Conservation (phyloP, 164 flowering plant species). For the Liriodendron chinense region DNA sequence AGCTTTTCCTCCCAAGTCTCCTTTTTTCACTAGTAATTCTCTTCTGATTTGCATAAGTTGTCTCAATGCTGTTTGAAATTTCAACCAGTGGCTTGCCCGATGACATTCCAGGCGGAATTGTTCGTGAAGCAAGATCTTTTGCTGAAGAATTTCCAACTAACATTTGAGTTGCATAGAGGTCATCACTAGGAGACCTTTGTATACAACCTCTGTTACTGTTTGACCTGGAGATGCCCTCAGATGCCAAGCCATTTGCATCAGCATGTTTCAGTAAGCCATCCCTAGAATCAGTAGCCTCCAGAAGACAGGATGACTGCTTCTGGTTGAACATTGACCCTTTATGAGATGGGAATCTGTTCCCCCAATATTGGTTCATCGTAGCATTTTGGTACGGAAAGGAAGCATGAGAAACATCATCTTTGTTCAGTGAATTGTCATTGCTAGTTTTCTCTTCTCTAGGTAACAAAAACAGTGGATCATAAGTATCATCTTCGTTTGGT, state of each 20-base stretch:
- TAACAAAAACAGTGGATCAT: conserved; percentile 24
- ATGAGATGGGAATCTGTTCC: conserved; percentile 42
- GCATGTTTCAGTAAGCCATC: conserved; percentile 47
- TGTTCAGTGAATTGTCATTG: conserved; percentile 22
- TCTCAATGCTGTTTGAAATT: conserved; percentile 48
- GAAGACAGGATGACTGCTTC: conserved; percentile 15
- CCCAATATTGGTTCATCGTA: conserved; percentile 17
- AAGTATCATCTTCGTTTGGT: conserved; percentile 30
- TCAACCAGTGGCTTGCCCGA: conserved; percentile 49
- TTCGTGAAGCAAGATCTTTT: conserved; percentile 27
- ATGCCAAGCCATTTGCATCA: conserved; percentile 34
- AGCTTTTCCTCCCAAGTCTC: conserved; percentile 39
- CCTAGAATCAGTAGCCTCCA: conserved; percentile 25
- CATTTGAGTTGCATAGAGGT: conserved; percentile 6
- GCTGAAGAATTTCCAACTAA: conserved; percentile 15
- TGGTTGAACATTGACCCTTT: conserved; percentile 29
- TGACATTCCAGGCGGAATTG: conserved; percentile 22
- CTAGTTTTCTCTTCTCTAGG: conserved; percentile 16
- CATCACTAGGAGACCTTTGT: conserved; percentile 22
- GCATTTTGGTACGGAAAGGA: conserved; percentile 25
- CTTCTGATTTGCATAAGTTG: conserved; percentile 20
- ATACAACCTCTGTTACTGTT: conserved; percentile 12
- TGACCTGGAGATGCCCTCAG: conserved; percentile 13
- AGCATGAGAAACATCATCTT: conserved; percentile 29
- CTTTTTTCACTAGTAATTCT: conserved; percentile 37